A percentile compares a stretch with the other conserved stretches of the same genome.
Conservation (phyloP, 2,329 filamentous ascomycete species). For the Aureobasidium sp. region DNA sequence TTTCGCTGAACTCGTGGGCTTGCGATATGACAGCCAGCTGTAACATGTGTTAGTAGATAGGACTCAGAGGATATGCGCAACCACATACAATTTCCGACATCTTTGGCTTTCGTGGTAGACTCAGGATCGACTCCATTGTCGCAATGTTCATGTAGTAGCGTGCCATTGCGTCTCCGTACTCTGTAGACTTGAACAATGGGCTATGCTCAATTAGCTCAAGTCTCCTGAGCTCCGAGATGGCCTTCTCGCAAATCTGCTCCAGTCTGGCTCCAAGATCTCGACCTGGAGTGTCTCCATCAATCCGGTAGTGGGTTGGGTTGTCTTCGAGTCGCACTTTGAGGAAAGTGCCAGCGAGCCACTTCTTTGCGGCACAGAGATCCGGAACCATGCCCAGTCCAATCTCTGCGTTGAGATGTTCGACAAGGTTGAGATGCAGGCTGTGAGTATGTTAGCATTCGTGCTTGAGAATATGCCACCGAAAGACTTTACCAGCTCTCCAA, state of each 20-base stretch:
- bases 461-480: neutral
- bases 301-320: constrained; percentile 62
- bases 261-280: constrained; percentile 54
- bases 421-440: constrained; percentile 65
- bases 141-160: constrained; percentile 71
- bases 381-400: constrained; percentile 66
- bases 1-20: constrained; percentile 62
- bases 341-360: constrained; percentile 71
- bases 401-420: constrained; percentile 79
- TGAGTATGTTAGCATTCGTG: neutral
- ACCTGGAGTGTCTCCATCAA: constrained; percentile 44
- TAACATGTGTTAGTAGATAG: neutral
- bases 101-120: constrained; percentile 50
- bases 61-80: neutral
- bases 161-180: constrained; percentile 73
- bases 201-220: constrained; percentile 45
- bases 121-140: constrained; percentile 65
- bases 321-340: constrained; percentile 63
- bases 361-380: constrained; percentile 54
- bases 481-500: constrained; percentile 57
- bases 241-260: constrained; percentile 60
- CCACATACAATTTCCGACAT: constrained; percentile 58
- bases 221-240: constrained; percentile 57
- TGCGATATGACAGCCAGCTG: constrained; percentile 59
- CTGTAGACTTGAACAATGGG: constrained; percentile 51